Percentiles rank a stretch among this genome's conserved stretches.
These are phyloP conservation scores for Camellia sinensis DNA, from an alignment of 148 eudicot species.

Conservation along the genomic window DNA sequence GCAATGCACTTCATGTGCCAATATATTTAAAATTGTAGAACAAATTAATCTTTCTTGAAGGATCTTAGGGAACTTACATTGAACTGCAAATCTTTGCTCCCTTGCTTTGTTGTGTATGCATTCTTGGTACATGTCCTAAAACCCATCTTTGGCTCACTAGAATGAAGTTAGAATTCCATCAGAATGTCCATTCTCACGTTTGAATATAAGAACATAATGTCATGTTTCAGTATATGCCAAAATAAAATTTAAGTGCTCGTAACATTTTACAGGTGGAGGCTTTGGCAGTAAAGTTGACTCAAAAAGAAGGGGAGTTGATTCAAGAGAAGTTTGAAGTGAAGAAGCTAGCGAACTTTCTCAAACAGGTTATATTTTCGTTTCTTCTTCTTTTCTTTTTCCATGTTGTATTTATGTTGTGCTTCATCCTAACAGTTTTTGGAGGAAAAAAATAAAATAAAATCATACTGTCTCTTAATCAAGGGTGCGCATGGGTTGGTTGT, in stretches of 20 bases:
- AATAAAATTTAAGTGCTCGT: background rate
- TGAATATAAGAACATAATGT: background rate
- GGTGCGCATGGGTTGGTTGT: background rate
- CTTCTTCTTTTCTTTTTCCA: background rate
- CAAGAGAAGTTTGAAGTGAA: slow-evolving; percentile 98
- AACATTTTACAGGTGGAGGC: slow-evolving; percentile 73
- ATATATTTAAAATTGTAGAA: background rate
- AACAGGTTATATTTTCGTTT: slow-evolving; percentile 57
- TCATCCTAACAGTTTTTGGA: background rate
- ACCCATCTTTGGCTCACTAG: background rate
- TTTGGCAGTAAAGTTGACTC: slow-evolving; percentile 92
- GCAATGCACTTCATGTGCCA: too few species aligned
- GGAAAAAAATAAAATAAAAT: background rate
- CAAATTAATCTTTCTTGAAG: background rate
- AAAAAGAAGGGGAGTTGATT: slow-evolving; percentile 89
- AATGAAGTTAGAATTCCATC: too few species aligned
- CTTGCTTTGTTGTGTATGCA: background rate
- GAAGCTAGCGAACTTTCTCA: slow-evolving; percentile 77
- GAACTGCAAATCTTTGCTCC: background rate
- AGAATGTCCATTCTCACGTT: too few species aligned
- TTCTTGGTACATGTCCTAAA: background rate
- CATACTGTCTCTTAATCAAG: background rate
- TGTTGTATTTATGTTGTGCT: background rate
- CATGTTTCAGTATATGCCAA: background rate
- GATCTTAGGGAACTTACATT: background rate